Base-by-base conservation (phyloP, 2,329 filamentous ascomycete species). In the Akanthomyces dipterigenus region DNA sequence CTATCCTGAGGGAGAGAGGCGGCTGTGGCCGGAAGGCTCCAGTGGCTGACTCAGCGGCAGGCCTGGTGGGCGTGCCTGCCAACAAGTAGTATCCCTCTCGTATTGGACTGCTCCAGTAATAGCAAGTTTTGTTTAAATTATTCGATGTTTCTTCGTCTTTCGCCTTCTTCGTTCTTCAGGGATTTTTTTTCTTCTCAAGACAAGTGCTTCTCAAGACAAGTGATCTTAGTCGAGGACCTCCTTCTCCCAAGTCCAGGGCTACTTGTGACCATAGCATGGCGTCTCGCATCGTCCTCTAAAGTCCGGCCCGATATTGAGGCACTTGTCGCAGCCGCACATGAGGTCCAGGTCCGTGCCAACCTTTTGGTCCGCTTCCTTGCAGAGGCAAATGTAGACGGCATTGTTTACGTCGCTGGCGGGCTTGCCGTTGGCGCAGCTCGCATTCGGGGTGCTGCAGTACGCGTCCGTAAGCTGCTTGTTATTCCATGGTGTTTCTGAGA, bases 321-420 rank as follows among this genome's bases (percentile, higher is more conserved):
- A 77, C 59, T 68, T 70, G 57, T 76, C 74, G 60, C 75, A 77
- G 2, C 73, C 71, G 61, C 74, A 76, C 11, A 77, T 58, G n/a
- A 77, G 68, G 34, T 77, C 71, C 43, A 77, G 64, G 60, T 69
- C 60, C 28, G 69, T 68, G 11, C 75, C 75, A 14, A 71, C 60
- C 16, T 72, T 64, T 60, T 75, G 71, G 7, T 72, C 68, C 1
- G 65, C 61, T 34, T 69, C 65, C 1, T 71, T 68, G 53, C 75
- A 77, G 48, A 77, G 71, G 51, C 75, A 77, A 57, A 77, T 73
- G 63, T 71, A 77, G 1, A 77, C 64, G 20, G 74, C 72, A 6
- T 70, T 68, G 8, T 68, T 65, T 38, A 74, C 63, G 24, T 73
- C 67, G 3, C 70, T 70, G 26, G 65, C 22, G 2, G 75, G 75